Evolutionary conservation across 352 stramenopile species (phyloP).

Genomic region (Labyrinthula sp.): DNA sequence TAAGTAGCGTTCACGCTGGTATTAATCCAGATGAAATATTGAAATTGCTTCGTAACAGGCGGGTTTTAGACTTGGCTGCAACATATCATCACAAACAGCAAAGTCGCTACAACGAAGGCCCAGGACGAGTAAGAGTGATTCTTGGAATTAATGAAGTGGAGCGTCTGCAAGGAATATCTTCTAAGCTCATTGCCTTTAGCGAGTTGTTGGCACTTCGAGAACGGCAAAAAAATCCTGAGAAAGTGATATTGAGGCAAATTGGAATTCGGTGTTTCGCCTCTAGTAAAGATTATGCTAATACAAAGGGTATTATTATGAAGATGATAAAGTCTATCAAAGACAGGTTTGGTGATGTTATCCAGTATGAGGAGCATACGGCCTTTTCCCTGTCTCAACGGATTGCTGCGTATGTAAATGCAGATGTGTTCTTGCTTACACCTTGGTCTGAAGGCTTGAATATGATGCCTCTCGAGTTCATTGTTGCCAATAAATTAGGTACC

Average conservation of each 20-base stretch:
- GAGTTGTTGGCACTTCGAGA: conserved; percentile 65
- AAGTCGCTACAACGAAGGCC: too few species aligned
- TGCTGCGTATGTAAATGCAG: conserved; percentile 45
- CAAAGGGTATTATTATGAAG: conserved; percentile 34
- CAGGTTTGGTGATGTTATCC: conserved; percentile 24
- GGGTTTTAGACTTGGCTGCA: too few species aligned
- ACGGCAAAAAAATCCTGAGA: too few species aligned
- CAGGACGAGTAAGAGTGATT: conserved; percentile 44
- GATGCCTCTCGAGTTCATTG: conserved; percentile 58
- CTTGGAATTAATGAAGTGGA: conserved; percentile 76
- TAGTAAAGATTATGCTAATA: conserved; percentile 29
- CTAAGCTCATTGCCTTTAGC: conserved; percentile 86
- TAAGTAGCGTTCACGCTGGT: too few species aligned
- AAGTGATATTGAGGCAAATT: conserved; percentile 48
- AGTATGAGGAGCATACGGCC: conserved; percentile 23
- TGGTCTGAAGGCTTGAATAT: conserved; percentile 63
- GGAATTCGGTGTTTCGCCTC: conserved; percentile 10
- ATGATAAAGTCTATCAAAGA: conserved; percentile 16
- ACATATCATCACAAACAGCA: conserved; percentile 17
- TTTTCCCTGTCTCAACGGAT: conserved; percentile 45
- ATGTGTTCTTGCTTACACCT: conserved; percentile 54
- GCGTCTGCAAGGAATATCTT: conserved; percentile 77
- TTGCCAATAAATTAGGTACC: conserved; percentile 37
- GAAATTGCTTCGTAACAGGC: too few species aligned
- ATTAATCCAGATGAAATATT: too few species aligned